Evolutionary conservation across 768 basidiomycete species (phyloP), one percentile per base, ranked within the genome.

Genomic region (Hericium erinaceus): DNA sequence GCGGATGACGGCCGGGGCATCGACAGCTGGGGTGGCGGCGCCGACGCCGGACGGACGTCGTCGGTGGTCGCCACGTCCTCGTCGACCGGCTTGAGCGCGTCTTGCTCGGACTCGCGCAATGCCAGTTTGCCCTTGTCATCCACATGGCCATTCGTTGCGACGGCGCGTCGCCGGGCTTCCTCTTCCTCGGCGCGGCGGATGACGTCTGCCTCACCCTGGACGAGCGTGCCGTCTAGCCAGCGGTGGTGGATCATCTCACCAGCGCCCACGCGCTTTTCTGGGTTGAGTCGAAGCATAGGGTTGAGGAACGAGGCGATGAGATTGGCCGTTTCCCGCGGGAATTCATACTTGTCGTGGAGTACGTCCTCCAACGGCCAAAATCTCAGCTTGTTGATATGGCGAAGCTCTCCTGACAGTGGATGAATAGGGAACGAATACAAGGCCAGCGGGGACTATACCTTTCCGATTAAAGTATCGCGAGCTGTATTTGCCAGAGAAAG

Each of bases 391-490:
- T 85, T 87, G 67, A 98, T 98, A 64, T 95, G 92, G 8, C 93
- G 85, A 33, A 98, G 82, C 72, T 98, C 95, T 48, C 82, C 84
- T 84, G 54, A 33, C 24, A 24, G 24, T 26, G 13, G 28, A 20
- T 39, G 16, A 50, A 18, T 50, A 33, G 40, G 37, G 20, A 10
- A 5, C 24, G 18, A 38, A n/a, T 50, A 33, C 33, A 33, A 2
- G 9, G 16, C 13, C n/a, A 3, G 44, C 15, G 44, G 13, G 24
- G 20, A 54, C 18, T n/a, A 50, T 56, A 91, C 95, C 95, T 81
- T 88, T 88, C n/a, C 94, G 84, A 63, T 87, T 98, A 75, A 99
- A 98, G 67, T 97, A 94, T 68, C 98, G 95, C 49, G 82, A 81
- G 60, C 85, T 88, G 74, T 97, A 98, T 69, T 95, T 98, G 24